Evolutionary conservation across 2,329 filamentous ascomycete genomes (phyloP).

Genomic region (Macroventuria anomochaeta): DNA sequence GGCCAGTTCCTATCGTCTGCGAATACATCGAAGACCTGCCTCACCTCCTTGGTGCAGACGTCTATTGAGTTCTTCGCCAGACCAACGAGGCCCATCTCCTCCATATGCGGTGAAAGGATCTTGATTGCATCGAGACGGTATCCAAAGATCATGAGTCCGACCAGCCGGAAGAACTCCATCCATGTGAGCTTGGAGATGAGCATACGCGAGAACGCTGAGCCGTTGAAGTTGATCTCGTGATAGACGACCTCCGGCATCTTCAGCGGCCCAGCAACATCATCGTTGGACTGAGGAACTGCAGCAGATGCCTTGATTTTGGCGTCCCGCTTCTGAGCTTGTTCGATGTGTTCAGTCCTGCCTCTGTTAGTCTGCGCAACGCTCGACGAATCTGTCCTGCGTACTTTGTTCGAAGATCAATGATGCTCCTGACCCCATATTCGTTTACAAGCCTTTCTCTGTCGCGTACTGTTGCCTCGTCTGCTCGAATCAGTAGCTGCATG

Average conservation of each 20-base stretch:
- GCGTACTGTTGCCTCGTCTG: conserved; percentile 72
- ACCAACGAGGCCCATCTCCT: conserved; percentile 72
- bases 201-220: conserved; percentile 70
- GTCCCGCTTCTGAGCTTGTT: conserved; percentile 68
- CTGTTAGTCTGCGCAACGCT: conserved; percentile 4
- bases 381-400: conserved; percentile 46
- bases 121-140: conserved; percentile 73
- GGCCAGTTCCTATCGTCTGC: conserved; percentile 63
- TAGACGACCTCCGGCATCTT: conserved; percentile 70
- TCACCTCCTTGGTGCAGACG: conserved; percentile 68
- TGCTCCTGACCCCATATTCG: conserved; percentile 69
- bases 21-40: conserved; percentile 59
- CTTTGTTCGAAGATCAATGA: conserved; percentile 82
- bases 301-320: conserved; percentile 55
- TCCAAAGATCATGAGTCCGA: conserved; percentile 68
- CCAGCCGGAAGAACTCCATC: conserved; percentile 68
- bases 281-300: conserved; percentile 56
- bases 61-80: conserved; percentile 74
- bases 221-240: conserved; percentile 75
- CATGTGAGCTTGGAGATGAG: conserved; percentile 73
- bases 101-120: conserved; percentile 73
- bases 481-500: conserved; percentile 4
- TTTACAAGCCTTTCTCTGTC: conserved; percentile 68
- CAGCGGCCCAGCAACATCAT: conserved; percentile 61
- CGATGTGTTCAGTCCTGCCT: conserved; percentile 72